Conservation (phyloP, 2,329 filamentous ascomycete genomes). For the Arthrobotrys sphaeroides region DNA sequence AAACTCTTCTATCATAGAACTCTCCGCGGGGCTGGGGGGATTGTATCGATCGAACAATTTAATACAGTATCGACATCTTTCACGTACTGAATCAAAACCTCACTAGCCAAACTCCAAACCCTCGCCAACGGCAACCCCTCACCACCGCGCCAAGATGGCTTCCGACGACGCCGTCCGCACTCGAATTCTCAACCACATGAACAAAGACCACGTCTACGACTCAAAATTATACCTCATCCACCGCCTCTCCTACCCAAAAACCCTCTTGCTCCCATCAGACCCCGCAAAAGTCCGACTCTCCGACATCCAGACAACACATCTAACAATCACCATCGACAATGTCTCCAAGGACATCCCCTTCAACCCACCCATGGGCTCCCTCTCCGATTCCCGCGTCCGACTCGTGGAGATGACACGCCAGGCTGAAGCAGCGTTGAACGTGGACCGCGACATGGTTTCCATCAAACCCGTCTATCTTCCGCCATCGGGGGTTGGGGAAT, state of each 20-base stretch:
- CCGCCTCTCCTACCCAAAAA: slow-evolving; percentile 36
- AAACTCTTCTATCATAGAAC: background rate
- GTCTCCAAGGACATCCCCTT: slow-evolving; percentile 36
- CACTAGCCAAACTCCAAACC: no score
- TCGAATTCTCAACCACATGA: slow-evolving; percentile 50
- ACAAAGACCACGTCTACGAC: slow-evolving; percentile 52
- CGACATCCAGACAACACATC: slow-evolving; percentile 44
- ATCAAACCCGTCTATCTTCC: slow-evolving; percentile 36
- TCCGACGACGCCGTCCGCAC: slow-evolving; percentile 44
- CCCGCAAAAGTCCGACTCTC: slow-evolving; percentile 22
- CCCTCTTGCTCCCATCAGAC: slow-evolving; percentile 29
- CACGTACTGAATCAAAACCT: no score
- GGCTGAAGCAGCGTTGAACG: slow-evolving; percentile 32
- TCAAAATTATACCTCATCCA: slow-evolving; percentile 50
- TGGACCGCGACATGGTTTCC: slow-evolving; percentile 35
- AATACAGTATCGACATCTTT: no score
- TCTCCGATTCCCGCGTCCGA: slow-evolving; percentile 42
- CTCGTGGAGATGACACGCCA: slow-evolving; percentile 41
- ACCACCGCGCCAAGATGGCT: slow-evolving; percentile 20
- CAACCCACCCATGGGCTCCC: slow-evolving; percentile 34
- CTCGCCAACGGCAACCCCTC: no score
- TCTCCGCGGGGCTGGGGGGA: no score
- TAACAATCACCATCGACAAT: slow-evolving; percentile 32
- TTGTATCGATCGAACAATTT: no score
- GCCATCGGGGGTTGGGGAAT: slow-evolving; percentile 4